Conservation (phyloP, 495 filamentous ascomycete species). For the Trichoderma reesei region DNA sequence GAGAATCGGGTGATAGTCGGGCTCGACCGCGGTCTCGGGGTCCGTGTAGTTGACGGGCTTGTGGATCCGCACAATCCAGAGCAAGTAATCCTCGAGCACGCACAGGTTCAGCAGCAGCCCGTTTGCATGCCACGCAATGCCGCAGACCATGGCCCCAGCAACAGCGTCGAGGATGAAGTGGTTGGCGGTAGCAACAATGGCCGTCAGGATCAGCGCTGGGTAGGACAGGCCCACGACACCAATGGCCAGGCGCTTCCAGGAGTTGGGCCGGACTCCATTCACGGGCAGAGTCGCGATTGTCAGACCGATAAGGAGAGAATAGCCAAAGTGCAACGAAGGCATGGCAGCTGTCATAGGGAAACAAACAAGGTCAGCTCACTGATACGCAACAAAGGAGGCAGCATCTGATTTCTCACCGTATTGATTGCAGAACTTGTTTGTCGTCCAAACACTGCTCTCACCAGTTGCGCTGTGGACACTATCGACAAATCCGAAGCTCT, state of each 20-base stretch:
- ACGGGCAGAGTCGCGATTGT: slow-evolving; percentile 44
- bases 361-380: background rate
- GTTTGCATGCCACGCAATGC: slow-evolving; percentile 23
- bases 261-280: slow-evolving; percentile 16
- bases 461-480: slow-evolving; percentile 49
- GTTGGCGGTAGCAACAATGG: slow-evolving; percentile 65
- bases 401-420: background rate
- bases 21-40: slow-evolving; percentile 10
- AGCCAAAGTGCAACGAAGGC: slow-evolving; percentile 74
- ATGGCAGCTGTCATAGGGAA: slow-evolving; percentile 52
- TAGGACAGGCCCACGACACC: slow-evolving; percentile 51
- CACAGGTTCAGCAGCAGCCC: slow-evolving; percentile 20
- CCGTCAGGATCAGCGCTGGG: slow-evolving; percentile 52
- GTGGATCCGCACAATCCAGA: slow-evolving; percentile 20
- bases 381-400: background rate
- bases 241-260: slow-evolving; percentile 21
- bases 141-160: slow-evolving; percentile 41
- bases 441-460: slow-evolving; percentile 59
- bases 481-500: slow-evolving; percentile 57
- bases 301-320: slow-evolving; percentile 63
- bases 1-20: background rate
- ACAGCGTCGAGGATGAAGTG: slow-evolving; percentile 66
- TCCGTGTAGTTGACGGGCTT: slow-evolving; percentile 17
- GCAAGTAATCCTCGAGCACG: slow-evolving; percentile 23
- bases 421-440: slow-evolving; percentile 54